Conservation (phyloP, 2,329 filamentous ascomycete species). For the Emmonsiellopsis sp. region DNA sequence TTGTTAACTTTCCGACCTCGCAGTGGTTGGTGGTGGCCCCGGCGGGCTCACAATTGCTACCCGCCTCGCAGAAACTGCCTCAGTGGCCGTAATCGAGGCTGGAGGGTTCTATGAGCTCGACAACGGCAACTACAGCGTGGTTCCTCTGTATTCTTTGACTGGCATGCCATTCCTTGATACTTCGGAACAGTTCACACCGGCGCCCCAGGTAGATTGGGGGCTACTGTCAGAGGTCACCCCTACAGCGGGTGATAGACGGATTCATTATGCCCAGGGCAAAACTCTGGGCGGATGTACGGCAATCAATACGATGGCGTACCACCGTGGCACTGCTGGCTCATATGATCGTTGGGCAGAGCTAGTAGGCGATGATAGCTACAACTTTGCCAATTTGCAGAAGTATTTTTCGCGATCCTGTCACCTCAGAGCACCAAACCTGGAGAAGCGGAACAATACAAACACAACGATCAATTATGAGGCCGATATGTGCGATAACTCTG, state of each 20-base stretch:
- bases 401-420: constrained; percentile 20
- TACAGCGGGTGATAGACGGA: neutral
- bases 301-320: constrained; percentile 26
- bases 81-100: constrained; percentile 2
- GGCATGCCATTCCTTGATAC: neutral
- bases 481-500: constrained; percentile 20
- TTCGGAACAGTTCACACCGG: neutral
- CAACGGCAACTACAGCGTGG: neutral
- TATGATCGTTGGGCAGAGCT: constrained; percentile 21
- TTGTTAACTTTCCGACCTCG: neutral
- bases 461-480: constrained; percentile 17
- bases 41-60: neutral
- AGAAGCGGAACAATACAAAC: constrained; percentile 11
- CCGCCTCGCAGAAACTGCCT: neutral
- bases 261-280: constrained; percentile 16
- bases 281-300: constrained; percentile 32
- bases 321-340: constrained; percentile 13
- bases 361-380: constrained; percentile 23
- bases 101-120: constrained; percentile 1
- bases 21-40: neutral
- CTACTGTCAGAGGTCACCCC: neutral
- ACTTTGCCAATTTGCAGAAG: constrained; percentile 20
- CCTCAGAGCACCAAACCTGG: constrained; percentile 20
- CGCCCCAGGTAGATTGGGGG: neutral
- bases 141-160: neutral